A percentile compares a stretch with the other conserved stretches of the same genome.
Evolutionary conservation across 1,139 yeast genomes (phyloP).

Genomic region (Pichia sp.): DNA sequence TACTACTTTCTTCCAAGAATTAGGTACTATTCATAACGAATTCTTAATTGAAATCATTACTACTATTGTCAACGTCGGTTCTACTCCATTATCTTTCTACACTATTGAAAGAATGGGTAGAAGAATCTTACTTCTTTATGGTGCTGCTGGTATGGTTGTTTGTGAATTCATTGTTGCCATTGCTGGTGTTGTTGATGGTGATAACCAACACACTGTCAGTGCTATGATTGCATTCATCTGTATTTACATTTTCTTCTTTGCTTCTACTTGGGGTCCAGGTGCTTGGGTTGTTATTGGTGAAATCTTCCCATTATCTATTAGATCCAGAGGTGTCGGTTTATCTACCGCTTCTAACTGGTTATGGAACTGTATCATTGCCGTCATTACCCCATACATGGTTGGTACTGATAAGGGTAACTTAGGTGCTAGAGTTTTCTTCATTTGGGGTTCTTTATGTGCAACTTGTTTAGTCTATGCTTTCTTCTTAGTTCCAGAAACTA

Average conservation of each 20-base stretch:
- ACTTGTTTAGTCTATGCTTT: conserved; percentile 42
- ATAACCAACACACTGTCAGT: conserved; percentile 29
- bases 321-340: conserved; percentile 44
- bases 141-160: conserved; percentile 57
- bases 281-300: conserved; percentile 59
- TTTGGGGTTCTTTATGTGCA: conserved; percentile 56
- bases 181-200: conserved; percentile 46
- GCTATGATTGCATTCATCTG: conserved; percentile 50
- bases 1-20: conserved; percentile 57
- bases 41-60: conserved; percentile 52
- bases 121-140: conserved; percentile 48
- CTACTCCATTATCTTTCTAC: conserved; percentile 35
- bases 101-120: conserved; percentile 51
- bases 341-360: conserved; percentile 40
- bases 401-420: conserved; percentile 61
- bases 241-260: conserved; percentile 55
- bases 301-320: conserved; percentile 56
- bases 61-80: conserved; percentile 61
- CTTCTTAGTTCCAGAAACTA: conserved; percentile 53
- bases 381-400: conserved; percentile 42
- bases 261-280: conserved; percentile 47
- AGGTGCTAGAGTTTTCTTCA: conserved; percentile 68
- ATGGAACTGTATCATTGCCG: conserved; percentile 37
- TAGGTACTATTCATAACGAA: conserved; percentile 50
- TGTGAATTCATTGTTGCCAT: conserved; percentile 62